Evolutionary conservation across 352 stramenopile genomes (phyloP).

Genomic region (Phytophthora tubulina): DNA sequence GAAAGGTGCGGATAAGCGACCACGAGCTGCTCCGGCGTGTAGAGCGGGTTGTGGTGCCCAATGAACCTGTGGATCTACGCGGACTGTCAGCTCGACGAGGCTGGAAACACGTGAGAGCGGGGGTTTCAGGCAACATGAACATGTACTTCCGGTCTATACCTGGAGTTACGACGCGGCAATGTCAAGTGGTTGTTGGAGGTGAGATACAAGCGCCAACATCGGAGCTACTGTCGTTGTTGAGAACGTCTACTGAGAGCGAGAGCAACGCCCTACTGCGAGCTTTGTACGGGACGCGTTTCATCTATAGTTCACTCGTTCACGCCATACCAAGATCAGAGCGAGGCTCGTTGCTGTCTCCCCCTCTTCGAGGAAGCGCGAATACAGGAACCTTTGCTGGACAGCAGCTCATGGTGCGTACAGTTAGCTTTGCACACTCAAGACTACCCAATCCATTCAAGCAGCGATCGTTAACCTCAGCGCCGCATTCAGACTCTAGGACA

Average conservation of each 20-base stretch:
- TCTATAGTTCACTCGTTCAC: slow-evolving; percentile 50
- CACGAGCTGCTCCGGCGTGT: too few relatives aligned
- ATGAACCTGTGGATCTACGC: too few relatives aligned
- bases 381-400: background rate
- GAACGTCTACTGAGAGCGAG: slow-evolving; percentile 37
- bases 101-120: too few relatives aligned
- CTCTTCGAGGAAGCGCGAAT: background rate
- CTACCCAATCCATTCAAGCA: slow-evolving; percentile 26
- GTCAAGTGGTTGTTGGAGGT: slow-evolving; percentile 30
- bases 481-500: slow-evolving; percentile 6
- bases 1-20: too few relatives aligned
- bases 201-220: slow-evolving; percentile 18
- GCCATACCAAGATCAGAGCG: slow-evolving; percentile 15
- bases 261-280: slow-evolving; percentile 40
- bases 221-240: slow-evolving; percentile 35
- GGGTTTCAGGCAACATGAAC: slow-evolving; percentile 6
- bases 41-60: too few relatives aligned
- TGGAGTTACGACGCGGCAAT: background rate
- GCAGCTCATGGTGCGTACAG: slow-evolving; percentile 43
- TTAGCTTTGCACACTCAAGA: slow-evolving; percentile 35
- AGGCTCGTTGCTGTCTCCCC: slow-evolving; percentile 1
- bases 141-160: slow-evolving; percentile 19
- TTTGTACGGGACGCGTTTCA: slow-evolving; percentile 31
- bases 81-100: too few relatives aligned
- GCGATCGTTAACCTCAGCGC: background rate